Evolutionary conservation across 1,284 basidiomycete species (phyloP).

Genomic region (Bjerkandera adusta): DNA sequence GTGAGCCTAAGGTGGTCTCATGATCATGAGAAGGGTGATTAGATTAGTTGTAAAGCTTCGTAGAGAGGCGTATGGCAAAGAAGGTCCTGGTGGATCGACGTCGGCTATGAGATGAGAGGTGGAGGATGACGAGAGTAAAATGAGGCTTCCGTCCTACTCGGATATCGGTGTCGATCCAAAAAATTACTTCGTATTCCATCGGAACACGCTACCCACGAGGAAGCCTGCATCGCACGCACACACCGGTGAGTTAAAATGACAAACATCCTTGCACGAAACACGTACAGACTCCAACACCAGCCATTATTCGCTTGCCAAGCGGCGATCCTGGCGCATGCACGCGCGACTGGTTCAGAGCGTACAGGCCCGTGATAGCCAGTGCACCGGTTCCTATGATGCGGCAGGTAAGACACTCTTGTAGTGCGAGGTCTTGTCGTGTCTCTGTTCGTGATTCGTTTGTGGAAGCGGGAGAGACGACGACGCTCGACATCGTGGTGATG

Average conservation of each 20-base stretch:
- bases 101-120: too few relatives aligned
- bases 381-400: conserved; percentile 35
- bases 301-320: conserved; percentile 36
- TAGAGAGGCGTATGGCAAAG: too few relatives aligned
- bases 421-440: not conserved
- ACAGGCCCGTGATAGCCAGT: conserved; percentile 32
- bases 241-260: not conserved
- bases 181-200: too few relatives aligned
- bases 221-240: conserved; percentile 21
- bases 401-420: conserved; percentile 38
- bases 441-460: too few relatives aligned
- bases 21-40: too few relatives aligned
- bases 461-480: too few relatives aligned
- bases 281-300: conserved; percentile 33
- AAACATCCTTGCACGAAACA: conserved; percentile 5
- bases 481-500: too few relatives aligned
- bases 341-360: conserved; percentile 34
- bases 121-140: too few relatives aligned
- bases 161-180: too few relatives aligned
- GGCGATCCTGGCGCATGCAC: conserved; percentile 34
- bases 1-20: too few relatives aligned
- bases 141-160: not conserved
- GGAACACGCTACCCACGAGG: conserved; percentile 26
- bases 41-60: too few relatives aligned
- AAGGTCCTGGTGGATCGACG: too few relatives aligned